Percentiles rank a stretch among this genome's conserved stretches.
phyloP scores from a whole-genome alignment of 1,284 basidiomycete genomes.

The Sanguinoderma infundibulare region DNA sequence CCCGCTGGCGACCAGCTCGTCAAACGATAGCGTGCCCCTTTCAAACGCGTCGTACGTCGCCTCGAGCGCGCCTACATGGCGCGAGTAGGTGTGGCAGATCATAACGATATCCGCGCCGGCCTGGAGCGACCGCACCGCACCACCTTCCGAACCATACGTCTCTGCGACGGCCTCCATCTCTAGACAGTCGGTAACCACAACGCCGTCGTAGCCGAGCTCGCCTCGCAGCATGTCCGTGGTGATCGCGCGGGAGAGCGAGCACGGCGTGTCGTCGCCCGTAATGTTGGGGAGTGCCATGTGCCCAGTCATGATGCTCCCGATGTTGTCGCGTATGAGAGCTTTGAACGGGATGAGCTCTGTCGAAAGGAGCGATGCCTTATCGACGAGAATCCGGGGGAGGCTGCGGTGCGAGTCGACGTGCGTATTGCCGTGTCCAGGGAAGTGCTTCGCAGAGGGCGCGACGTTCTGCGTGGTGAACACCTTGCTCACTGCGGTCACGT shows the following conservation, averaged over 20 bases:
- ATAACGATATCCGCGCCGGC: slow-evolving; percentile 73
- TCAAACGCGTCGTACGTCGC: slow-evolving; percentile 53
- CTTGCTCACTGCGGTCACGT: slow-evolving; percentile 48
- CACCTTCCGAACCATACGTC: slow-evolving; percentile 55
- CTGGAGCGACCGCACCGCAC: slow-evolving; percentile 55
- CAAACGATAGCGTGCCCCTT: slow-evolving; percentile 44
- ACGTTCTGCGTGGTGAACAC: slow-evolving; percentile 54
- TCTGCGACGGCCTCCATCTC: slow-evolving; percentile 72
- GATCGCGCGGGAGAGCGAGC: slow-evolving; percentile 57
- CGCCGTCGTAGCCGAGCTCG: slow-evolving; percentile 53
- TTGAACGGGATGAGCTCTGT: slow-evolving; percentile 66
- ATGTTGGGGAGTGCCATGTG: slow-evolving; percentile 70
- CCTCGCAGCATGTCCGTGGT: slow-evolving; percentile 57
- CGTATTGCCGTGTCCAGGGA: slow-evolving; percentile 76
- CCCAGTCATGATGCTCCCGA: slow-evolving; percentile 70
- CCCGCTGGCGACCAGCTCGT: slow-evolving; percentile 46
- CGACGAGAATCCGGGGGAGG: slow-evolving; percentile 62
- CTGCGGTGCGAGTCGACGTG: slow-evolving; percentile 72
- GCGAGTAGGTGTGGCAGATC: slow-evolving; percentile 65
- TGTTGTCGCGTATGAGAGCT: slow-evolving; percentile 41
- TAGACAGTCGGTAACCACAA: slow-evolving; percentile 70
- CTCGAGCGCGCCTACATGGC: slow-evolving; percentile 58
- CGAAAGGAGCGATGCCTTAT: slow-evolving; percentile 41
- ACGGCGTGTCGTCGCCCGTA: slow-evolving; percentile 55
- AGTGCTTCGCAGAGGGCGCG: slow-evolving; percentile 69